Evolutionary conservation across 2,329 filamentous ascomycete species (phyloP).

Genomic region (Plenodomus lindquistii): DNA sequence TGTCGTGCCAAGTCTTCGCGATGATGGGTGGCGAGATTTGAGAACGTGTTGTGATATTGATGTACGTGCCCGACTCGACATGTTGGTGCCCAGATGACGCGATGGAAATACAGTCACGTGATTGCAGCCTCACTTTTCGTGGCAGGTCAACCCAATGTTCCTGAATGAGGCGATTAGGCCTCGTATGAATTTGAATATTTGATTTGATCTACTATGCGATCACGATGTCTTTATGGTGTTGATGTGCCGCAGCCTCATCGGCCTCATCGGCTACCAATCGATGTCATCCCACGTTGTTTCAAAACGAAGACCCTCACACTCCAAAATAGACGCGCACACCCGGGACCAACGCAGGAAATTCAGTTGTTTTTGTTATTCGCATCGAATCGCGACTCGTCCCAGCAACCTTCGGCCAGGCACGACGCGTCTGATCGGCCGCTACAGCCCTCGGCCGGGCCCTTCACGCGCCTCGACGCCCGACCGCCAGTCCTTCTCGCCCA

Average conservation of each 20-base stretch:
- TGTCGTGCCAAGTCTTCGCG: constrained; percentile 17
- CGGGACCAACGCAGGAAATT: constrained; percentile 19
- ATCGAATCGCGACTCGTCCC: constrained; percentile 36
- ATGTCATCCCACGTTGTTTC: constrained; percentile 12
- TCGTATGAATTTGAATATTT: too few species aligned
- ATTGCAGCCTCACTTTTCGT: too few species aligned
- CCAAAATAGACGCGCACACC: constrained; percentile 25
- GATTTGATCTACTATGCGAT: constrained; percentile 4
- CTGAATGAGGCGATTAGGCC: too few species aligned
- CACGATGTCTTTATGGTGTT: constrained; percentile 28
- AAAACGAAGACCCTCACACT: constrained; percentile 4
- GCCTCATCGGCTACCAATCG: constrained; percentile 30
- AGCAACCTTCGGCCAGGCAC: constrained; percentile 13
- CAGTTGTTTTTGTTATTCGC: constrained; percentile 30
- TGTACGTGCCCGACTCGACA: too few species aligned
- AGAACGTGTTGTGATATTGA: not conserved
- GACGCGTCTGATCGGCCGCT: constrained; percentile 16
- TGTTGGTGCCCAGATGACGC: not conserved
- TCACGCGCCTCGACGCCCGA: constrained; percentile 24
- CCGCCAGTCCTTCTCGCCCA: constrained; percentile 33
- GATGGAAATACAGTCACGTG: too few species aligned
- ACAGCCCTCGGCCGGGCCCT: constrained; percentile 7
- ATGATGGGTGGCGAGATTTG: constrained; percentile 4
- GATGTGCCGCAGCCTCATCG: constrained; percentile 6
- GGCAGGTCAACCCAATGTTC: too few species aligned